Evolutionary conservation across 2,329 filamentous ascomycete species (phyloP).

Genomic region (Neurospora sp.): DNA sequence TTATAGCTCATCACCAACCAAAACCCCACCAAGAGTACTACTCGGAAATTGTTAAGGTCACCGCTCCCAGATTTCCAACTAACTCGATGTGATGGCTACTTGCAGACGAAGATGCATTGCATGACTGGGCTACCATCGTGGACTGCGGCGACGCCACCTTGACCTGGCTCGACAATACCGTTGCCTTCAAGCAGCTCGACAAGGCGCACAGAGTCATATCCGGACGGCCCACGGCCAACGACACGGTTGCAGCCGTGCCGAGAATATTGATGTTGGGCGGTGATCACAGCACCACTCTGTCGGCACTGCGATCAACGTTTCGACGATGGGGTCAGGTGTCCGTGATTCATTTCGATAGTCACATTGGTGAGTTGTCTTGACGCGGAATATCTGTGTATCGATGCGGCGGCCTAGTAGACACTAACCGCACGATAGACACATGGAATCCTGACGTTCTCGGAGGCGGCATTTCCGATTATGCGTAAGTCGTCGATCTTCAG

Average conservation of each 20-base stretch:
- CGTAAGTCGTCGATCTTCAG: conserved; percentile 30
- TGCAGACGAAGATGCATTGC: conserved; percentile 3
- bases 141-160: conserved; percentile 75
- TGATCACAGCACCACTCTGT: conserved; percentile 54
- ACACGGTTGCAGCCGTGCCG: conserved; percentile 30
- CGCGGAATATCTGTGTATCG: conserved; percentile 25
- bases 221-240: conserved; percentile 28
- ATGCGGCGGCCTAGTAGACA: neutral
- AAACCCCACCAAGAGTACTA: neutral
- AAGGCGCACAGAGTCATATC: conserved; percentile 41
- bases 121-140: conserved; percentile 36
- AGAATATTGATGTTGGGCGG: conserved; percentile 54
- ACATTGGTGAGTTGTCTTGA: conserved; percentile 48
- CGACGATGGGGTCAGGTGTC: conserved; percentile 47
- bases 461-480: conserved; percentile 49
- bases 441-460: conserved; percentile 57
- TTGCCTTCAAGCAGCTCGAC: conserved; percentile 65
- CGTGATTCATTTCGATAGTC: conserved; percentile 56
- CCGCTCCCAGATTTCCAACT: neutral
- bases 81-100: neutral
- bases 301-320: conserved; percentile 50
- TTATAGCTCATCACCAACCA: neutral
- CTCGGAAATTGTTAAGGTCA: neutral
- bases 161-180: conserved; percentile 65
- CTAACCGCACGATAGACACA: conserved; percentile 38